A percentile compares a stretch with the other conserved stretches of the same genome.
Evolutionary conservation across 805 yeast genomes (phyloP).

Genomic region (Myxozyma melibiosi): DNA sequence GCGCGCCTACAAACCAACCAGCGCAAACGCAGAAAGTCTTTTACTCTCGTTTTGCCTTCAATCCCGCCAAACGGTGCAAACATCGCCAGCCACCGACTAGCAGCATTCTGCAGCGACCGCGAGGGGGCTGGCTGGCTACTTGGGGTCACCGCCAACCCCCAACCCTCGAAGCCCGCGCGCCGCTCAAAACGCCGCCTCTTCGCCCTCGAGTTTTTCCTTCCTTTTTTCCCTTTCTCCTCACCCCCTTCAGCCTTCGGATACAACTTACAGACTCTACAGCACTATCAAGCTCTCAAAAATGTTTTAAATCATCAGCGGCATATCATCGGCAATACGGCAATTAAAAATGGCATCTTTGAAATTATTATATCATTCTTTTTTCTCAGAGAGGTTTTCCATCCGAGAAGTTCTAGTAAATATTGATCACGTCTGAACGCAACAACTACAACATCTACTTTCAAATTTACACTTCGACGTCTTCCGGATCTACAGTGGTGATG

Average conservation of each 20-base stretch:
- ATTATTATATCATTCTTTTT: slow-evolving; percentile 13
- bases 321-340: slow-evolving; percentile 11
- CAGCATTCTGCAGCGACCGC: too few species aligned
- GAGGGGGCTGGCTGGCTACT: too few species aligned
- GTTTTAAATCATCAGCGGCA: slow-evolving; percentile 12
- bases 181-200: not conserved
- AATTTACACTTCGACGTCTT: too few species aligned
- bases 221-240: slow-evolving; percentile 1
- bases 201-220: not conserved
- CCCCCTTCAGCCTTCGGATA: not conserved
- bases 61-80: too few species aligned
- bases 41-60: too few species aligned
- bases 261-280: not conserved
- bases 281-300: not conserved
- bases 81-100: too few species aligned
- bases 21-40: too few species aligned
- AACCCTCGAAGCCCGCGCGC: not conserved
- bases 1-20: not conserved
- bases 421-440: too few species aligned
- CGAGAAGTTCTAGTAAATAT: slow-evolving; percentile 13
- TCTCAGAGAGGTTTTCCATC: slow-evolving; percentile 18
- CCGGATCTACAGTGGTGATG: too few species aligned
- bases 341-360: slow-evolving; percentile 14
- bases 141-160: too few species aligned
- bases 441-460: too few species aligned